A percentile compares a stretch with the other conserved stretches of the same genome.
Evolutionary conservation across 2,329 filamentous ascomycete species (phyloP).

Genomic region (Geosmithia morbida): DNA sequence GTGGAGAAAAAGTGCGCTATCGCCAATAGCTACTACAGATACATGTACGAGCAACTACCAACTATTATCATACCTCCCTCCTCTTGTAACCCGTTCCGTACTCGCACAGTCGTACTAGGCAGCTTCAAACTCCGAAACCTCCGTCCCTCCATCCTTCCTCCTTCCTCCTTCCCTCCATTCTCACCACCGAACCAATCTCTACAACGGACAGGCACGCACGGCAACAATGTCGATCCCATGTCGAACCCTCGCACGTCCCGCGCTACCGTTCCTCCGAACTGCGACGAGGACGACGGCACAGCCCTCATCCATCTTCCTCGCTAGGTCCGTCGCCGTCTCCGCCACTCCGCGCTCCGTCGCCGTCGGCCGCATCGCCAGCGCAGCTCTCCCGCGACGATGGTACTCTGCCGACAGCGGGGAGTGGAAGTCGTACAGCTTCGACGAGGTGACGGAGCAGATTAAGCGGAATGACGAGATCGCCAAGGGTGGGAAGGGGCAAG

Average conservation of each 20-base stretch:
- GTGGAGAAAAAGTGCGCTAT: no score
- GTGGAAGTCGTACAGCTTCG: slow-evolving; percentile 32
- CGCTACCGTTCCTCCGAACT: not conserved
- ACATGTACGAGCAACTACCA: no score
- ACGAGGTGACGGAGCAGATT: slow-evolving; percentile 28
- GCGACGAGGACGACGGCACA: not conserved
- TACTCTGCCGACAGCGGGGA: slow-evolving; percentile 11
- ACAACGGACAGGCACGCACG: no score
- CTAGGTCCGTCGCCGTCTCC: not conserved
- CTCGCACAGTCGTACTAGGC: no score
- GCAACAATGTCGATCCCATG: slow-evolving; percentile 2
- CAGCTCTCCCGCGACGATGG: slow-evolving; percentile 3
- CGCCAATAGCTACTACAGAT: no score
- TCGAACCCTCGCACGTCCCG: not conserved
- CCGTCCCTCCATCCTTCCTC: no score
- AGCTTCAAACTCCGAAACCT: no score
- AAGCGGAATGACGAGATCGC: slow-evolving; percentile 7
- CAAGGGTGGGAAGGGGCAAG: slow-evolving; percentile 7
- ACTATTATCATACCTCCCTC: no score
- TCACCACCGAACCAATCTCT: not conserved
- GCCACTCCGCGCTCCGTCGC: not conserved
- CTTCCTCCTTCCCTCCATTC: not conserved
- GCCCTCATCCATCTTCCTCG: not conserved
- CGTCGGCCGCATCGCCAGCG: not conserved
- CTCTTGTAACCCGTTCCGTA: no score